Conservation (phyloP, 2,329 filamentous ascomycete genomes). For the Fusarium sp. region DNA sequence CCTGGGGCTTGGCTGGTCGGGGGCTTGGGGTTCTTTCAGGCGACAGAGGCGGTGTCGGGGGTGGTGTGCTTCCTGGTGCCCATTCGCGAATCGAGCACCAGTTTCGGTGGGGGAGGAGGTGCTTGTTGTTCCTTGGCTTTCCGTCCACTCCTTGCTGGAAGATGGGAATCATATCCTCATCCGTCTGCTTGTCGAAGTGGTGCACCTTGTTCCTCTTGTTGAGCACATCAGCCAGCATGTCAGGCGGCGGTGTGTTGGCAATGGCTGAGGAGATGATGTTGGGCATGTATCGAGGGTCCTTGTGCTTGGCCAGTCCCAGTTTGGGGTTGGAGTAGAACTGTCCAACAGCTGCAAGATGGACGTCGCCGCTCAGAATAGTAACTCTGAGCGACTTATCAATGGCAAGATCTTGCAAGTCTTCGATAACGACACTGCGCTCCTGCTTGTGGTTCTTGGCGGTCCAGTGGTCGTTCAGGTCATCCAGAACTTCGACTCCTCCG, state of each 20-base stretch:
- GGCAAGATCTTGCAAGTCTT: constrained; percentile 91
- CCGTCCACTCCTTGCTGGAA: constrained; percentile 90
- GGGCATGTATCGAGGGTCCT: constrained; percentile 95
- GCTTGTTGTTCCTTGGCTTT: constrained; percentile 88
- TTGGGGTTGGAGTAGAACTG: constrained; percentile 95
- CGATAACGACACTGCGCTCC: constrained; percentile 84
- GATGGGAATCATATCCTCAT: constrained; percentile 95
- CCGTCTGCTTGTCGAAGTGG: constrained; percentile 76
- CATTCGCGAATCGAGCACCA: constrained; percentile 95
- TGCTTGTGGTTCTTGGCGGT: constrained; percentile 93
- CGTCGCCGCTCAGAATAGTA: constrained; percentile 92
- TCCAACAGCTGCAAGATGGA: constrained; percentile 89
- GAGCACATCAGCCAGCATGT: constrained; percentile 86
- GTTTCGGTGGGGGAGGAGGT: constrained; percentile 86
- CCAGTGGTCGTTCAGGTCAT: constrained; percentile 97
- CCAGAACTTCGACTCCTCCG: constrained; percentile 87
- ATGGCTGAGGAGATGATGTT: constrained; percentile 95
- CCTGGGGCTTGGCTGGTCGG: constrained; percentile 45
- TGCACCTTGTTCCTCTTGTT: constrained; percentile 90
- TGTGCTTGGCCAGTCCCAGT: constrained; percentile 79
- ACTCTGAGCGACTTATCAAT: constrained; percentile 91
- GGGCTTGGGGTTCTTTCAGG: constrained; percentile 54
- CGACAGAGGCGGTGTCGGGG: constrained; percentile 67
- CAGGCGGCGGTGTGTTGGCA: constrained; percentile 87
- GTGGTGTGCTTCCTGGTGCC: constrained; percentile 77